Base-by-base conservation (phyloP, 345 rosid species). In the Arabis alpina region DNA sequence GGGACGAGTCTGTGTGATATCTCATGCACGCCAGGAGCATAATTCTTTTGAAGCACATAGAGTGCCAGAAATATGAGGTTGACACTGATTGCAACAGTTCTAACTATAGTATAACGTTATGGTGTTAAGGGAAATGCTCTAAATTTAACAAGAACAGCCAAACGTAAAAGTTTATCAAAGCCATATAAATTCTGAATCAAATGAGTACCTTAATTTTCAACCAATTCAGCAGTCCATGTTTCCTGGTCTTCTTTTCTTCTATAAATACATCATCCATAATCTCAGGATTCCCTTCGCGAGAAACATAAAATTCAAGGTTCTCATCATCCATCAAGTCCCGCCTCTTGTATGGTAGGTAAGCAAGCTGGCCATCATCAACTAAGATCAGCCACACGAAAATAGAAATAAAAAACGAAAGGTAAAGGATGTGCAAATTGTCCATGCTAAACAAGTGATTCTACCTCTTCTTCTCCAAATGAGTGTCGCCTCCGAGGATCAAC, bases 381-480 rank as follows among this genome's bases (percentile, higher is more conserved):
- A 77, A 54, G 66, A 61, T 76, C 73, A 81, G 75, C 68, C 27
- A 43, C 37, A 6, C 37, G 23, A 19, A 19, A 19, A 19, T 19
- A 19, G 23, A 19, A 19, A 19, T 19, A 19, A 19, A 19, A 19
- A 37, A 25, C 59, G 47, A 64, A 10, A 65, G 50, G 54, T n/a
- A 44, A 14, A 54, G 53, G 54, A 72, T 19, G 63, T 19, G 51
- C 16, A 37, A 64, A 45, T 27, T 43, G 32, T 34, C 36, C 15
- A 43, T 41, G 50, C 69, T 11, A 39, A 69, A 57, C 45, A n/a
- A 62, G 61, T 55, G 40, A 15, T 16, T 45, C 63, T 76, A 91
- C 99, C 99, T 94, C 99, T 79, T 94, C 97, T 86, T 93, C 96
- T 63, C 99, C 99, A 78, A 94, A 94, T 62, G 99, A 94, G 81